These are phyloP conservation scores for Xylariaceae sp. DNA, from an alignment of 2,329 filamentous ascomycete species.

Conservation along the genomic window DNA sequence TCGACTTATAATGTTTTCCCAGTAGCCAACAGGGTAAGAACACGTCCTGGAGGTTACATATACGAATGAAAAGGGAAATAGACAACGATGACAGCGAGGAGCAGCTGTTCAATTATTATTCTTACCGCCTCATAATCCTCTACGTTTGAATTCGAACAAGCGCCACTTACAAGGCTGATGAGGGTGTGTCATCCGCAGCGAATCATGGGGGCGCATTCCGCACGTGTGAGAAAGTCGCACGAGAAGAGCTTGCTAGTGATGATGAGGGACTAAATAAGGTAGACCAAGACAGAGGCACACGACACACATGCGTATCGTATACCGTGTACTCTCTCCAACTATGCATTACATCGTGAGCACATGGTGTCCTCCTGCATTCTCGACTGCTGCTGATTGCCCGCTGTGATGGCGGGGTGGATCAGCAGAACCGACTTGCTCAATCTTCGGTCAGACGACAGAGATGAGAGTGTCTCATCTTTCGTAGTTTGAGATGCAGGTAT, in stretches of 20 bases:
- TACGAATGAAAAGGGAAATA: no score
- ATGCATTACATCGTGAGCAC: conserved; percentile 11
- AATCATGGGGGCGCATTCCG: conserved; percentile 35
- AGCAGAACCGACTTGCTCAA: conserved; percentile 9
- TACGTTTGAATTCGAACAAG: background rate
- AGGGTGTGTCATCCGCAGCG: conserved; percentile 25
- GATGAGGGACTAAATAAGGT: conserved; percentile 6
- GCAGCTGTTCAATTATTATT: background rate
- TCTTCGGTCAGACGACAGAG: conserved; percentile 20
- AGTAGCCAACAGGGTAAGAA: no score
- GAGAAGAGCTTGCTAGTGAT: conserved; percentile 22
- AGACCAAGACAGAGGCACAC: background rate
- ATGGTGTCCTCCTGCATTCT: no score
- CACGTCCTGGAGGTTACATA: no score
- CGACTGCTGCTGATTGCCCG: background rate
- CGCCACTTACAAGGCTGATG: conserved; percentile 23
- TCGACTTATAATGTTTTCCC: no score
- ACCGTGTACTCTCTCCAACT: background rate
- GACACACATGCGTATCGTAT: background rate
- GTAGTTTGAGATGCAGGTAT: background rate
- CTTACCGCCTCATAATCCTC: background rate
- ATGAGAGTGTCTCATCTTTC: no score
- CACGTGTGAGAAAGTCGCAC: conserved; percentile 34
- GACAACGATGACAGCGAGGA: no score
- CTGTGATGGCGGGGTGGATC: conserved; percentile 12